These are phyloP conservation scores for Violaceomyces palustris DNA, from an alignment of 1,284 basidiomycete species.

Conservation along the genomic window DNA sequence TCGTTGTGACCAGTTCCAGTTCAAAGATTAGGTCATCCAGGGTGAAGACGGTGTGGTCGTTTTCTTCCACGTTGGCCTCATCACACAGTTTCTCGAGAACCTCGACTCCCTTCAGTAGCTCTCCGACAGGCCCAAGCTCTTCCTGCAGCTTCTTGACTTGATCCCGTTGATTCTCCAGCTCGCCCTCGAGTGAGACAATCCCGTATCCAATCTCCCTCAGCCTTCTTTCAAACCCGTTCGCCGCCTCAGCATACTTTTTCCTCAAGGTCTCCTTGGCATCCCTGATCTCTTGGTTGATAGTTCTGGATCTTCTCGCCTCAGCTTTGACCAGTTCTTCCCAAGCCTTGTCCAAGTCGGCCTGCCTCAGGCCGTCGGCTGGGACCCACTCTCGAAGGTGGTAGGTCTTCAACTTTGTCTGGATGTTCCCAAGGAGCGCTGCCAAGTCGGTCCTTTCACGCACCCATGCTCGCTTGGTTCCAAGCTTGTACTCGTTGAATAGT, in stretches of 20 bases:
- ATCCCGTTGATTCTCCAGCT: slow-evolving; percentile 27
- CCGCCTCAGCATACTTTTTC: slow-evolving; percentile 74
- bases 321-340: slow-evolving; percentile 71
- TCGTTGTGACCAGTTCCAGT: slow-evolving; percentile 73
- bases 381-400: slow-evolving; percentile 61
- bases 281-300: slow-evolving; percentile 85
- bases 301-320: slow-evolving; percentile 72
- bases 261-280: slow-evolving; percentile 64
- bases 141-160: slow-evolving; percentile 25
- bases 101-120: slow-evolving; percentile 14
- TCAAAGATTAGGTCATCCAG: slow-evolving; percentile 87
- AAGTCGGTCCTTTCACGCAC: slow-evolving; percentile 85
- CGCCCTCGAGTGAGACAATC: slow-evolving; percentile 34
- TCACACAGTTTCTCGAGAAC: slow-evolving; percentile 61
- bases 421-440: slow-evolving; percentile 80
- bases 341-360: slow-evolving; percentile 68
- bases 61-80: slow-evolving; percentile 92
- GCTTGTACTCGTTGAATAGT: slow-evolving; percentile 76
- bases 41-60: slow-evolving; percentile 89
- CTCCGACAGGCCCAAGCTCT: slow-evolving; percentile 24
- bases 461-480: slow-evolving; percentile 77
- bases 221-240: slow-evolving; percentile 69
- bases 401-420: slow-evolving; percentile 88
- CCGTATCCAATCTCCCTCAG: slow-evolving; percentile 29
- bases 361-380: slow-evolving; percentile 29